Conservation (phyloP, 73 alveolate species). For the Paraurostyla sp. region DNA sequence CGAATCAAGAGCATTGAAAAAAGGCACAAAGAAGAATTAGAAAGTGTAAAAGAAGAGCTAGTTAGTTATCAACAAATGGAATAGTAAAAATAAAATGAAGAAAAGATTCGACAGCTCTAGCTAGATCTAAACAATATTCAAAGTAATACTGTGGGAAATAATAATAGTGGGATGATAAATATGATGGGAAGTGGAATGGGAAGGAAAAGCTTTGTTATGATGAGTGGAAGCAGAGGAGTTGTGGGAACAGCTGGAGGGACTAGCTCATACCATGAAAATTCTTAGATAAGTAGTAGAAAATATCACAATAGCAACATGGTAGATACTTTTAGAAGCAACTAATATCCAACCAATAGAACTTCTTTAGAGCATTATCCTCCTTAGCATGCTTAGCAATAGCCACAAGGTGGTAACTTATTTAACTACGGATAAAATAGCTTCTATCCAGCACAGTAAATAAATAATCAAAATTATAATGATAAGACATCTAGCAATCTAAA, state of each 20-base stretch:
- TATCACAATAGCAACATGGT: not conserved
- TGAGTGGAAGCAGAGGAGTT: not conserved
- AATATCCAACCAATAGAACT: not conserved
- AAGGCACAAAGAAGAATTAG: conserved; percentile 25
- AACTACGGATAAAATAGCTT: too few relatives aligned
- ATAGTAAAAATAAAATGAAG: not conserved
- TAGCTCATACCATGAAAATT: not conserved
- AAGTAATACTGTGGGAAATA: not conserved
- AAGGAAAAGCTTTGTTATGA: too few relatives aligned
- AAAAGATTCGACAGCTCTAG: conserved; percentile 15
- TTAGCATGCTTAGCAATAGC: too few relatives aligned
- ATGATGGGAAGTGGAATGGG: too few relatives aligned
- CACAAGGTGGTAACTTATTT: too few relatives aligned
- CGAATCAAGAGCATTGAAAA: not conserved
- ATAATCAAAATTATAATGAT: too few relatives aligned
- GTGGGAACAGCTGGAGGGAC: conserved; percentile 23
- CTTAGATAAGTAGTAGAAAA: conserved; percentile 15
- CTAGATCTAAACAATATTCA: conserved; percentile 5
- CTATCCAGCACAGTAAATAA: too few relatives aligned
- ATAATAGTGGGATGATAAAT: not conserved
- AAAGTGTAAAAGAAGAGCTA: not conserved
- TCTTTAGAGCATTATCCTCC: not conserved
- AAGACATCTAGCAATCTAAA: too few relatives aligned
- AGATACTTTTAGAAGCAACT: conserved; percentile 17
- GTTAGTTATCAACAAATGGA: not conserved